phyloP scores from a whole-genome alignment of 768 basidiomycete genomes.

The Agaricus sinodeliciosus region DNA sequence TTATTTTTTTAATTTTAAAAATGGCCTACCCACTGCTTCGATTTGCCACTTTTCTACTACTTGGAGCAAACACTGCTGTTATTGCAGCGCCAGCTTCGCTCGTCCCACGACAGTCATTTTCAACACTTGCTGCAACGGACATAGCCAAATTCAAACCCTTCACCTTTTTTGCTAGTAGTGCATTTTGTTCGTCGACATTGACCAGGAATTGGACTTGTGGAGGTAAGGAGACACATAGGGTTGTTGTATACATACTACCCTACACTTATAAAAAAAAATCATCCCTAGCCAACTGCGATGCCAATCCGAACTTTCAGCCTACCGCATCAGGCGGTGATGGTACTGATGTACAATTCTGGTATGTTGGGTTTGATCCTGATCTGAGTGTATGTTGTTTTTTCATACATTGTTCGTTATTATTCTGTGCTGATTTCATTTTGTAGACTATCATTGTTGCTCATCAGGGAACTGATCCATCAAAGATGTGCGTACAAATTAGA shows the following conservation, averaged over 20 bases:
- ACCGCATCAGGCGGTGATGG: conserved; percentile 47
- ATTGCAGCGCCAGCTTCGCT: conserved; percentile 19
- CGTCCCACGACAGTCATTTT: conserved; percentile 20
- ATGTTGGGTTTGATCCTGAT: conserved; percentile 33
- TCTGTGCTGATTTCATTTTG: not conserved
- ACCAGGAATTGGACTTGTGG: conserved; percentile 50
- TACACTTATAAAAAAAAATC: not conserved
- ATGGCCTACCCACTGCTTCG: conserved; percentile 4
- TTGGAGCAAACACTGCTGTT: not conserved
- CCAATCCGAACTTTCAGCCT: conserved; percentile 40
- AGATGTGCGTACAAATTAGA: conserved; percentile 11
- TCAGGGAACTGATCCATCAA: conserved; percentile 19
- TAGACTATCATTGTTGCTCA: conserved; percentile 31
- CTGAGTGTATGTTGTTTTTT: conserved; percentile 18
- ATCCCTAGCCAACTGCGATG: conserved; percentile 34
- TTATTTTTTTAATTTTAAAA: not conserved
- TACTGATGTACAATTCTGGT: conserved; percentile 35
- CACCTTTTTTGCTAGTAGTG: conserved; percentile 41
- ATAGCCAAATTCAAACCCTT: conserved; percentile 37
- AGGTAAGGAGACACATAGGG: conserved; percentile 26
- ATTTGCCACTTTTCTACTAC: not conserved
- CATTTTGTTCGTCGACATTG: conserved; percentile 34
- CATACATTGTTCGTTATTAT: not conserved
- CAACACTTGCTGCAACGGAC: conserved; percentile 29
- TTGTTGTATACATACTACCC: not conserved